These are phyloP conservation scores for Schwanniomyces occidentalis DNA, from an alignment of 805 yeast genomes.

Conservation along the genomic window DNA sequence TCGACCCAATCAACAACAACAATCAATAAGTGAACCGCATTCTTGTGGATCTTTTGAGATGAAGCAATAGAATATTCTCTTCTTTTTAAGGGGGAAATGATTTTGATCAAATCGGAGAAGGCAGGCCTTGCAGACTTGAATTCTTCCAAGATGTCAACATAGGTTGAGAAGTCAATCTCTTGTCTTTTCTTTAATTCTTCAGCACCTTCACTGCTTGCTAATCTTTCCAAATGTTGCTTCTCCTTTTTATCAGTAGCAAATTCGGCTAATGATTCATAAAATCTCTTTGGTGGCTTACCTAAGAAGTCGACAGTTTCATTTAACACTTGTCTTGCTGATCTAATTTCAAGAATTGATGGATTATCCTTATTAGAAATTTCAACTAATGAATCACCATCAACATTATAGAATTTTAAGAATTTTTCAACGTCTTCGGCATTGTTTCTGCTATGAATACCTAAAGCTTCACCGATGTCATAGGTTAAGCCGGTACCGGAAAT, in stretches of 20 bases:
- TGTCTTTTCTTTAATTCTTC: constrained; percentile 79
- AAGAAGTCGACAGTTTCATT: constrained; percentile 81
- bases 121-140: constrained; percentile 83
- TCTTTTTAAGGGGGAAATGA: constrained; percentile 87
- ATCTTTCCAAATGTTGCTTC: constrained; percentile 55
- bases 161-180: constrained; percentile 79
- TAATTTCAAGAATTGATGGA: constrained; percentile 56
- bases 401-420: constrained; percentile 71
- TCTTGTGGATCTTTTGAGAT: constrained; percentile 88
- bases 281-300: constrained; percentile 95
- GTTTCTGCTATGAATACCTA: constrained; percentile 93
- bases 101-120: constrained; percentile 62
- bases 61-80: constrained; percentile 98
- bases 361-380: constrained; percentile 72
- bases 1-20: constrained; percentile 98
- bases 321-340: constrained; percentile 81
- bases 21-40: constrained; percentile 85
- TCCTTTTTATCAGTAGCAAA: constrained; percentile 72
- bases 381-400: constrained; percentile 67
- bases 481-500: constrained; percentile 85
- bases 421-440: constrained; percentile 59
- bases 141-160: constrained; percentile 76
- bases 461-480: constrained; percentile 94
- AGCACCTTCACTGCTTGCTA: constrained; percentile 81
- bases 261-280: constrained; percentile 78